Evolutionary conservation across 306 rosid genomes (phyloP).

Genomic region (Cicer cuneatum): DNA sequence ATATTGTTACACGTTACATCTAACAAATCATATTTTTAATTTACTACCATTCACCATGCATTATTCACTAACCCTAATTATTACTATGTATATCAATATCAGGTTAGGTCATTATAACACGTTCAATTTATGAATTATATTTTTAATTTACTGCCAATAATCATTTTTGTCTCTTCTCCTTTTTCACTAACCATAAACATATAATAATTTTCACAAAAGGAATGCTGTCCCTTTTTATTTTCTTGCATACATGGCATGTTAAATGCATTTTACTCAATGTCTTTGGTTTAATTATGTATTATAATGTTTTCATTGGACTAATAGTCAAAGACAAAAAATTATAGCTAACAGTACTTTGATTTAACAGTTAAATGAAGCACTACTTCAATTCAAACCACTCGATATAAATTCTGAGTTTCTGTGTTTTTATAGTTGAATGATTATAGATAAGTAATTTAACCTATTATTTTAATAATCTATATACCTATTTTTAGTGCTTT

Average conservation of each 20-base stretch:
- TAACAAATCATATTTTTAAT: constrained; percentile 3
- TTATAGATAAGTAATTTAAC: constrained; percentile 23
- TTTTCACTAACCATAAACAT: neutral
- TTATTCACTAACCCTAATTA: neutral
- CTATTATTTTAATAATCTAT: constrained; percentile 18
- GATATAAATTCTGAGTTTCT: constrained; percentile 24
- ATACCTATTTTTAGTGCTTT: constrained; percentile 32
- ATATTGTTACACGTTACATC: neutral
- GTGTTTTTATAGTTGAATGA: constrained; percentile 30
- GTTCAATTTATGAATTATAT: neutral
- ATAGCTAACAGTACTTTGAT: neutral
- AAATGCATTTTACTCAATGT: neutral
- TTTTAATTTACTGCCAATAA: constrained; percentile 8
- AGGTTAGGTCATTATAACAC: constrained; percentile 1
- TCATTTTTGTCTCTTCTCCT: constrained; percentile 16
- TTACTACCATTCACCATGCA: constrained; percentile 7
- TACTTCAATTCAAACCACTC: neutral
- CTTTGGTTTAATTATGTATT: constrained; percentile 16
- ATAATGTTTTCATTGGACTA: constrained; percentile 17
- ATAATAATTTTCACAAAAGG: constrained; percentile 17
- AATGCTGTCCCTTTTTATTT: constrained; percentile 24
- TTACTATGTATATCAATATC: constrained; percentile 11
- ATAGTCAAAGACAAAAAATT: constrained; percentile 2
- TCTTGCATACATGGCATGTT: constrained; percentile 26
- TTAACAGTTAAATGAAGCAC: constrained; percentile 27